Conservation (phyloP, 1,139 yeast genomes). For the Scheffersomyces segobiensis region DNA sequence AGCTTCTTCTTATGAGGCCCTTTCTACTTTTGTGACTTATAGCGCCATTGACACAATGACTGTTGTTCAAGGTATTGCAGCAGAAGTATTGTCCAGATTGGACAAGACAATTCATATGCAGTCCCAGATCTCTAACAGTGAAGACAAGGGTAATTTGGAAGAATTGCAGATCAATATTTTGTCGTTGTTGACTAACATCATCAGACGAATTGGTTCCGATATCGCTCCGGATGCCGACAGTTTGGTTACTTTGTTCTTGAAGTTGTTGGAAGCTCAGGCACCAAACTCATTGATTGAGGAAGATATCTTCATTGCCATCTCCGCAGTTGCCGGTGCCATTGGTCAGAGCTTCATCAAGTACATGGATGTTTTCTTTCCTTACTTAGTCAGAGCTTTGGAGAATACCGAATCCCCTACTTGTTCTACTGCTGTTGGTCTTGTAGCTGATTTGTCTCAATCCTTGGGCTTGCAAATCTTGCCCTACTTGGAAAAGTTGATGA, state of each 20-base stretch:
- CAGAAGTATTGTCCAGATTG: constrained; percentile 70
- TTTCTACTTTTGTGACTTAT: constrained; percentile 76
- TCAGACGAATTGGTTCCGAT: constrained; percentile 74
- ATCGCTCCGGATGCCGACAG: constrained; percentile 73
- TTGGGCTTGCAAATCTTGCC: constrained; percentile 72
- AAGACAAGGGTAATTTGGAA: constrained; percentile 76
- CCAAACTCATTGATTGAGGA: constrained; percentile 86
- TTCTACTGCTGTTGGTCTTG: constrained; percentile 87
- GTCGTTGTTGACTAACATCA: constrained; percentile 83
- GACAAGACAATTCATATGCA: constrained; percentile 62
- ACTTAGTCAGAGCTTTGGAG: constrained; percentile 70
- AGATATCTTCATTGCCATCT: constrained; percentile 87
- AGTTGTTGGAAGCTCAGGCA: constrained; percentile 59
- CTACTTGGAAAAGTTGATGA: constrained; percentile 81
- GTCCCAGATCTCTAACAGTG: constrained; percentile 56
- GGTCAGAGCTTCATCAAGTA: constrained; percentile 71
- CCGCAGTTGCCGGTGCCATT: constrained; percentile 82
- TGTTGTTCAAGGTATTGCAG: constrained; percentile 69
- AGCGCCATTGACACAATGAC: constrained; percentile 72
- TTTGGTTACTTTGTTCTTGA: constrained; percentile 81
- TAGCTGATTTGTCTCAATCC: constrained; percentile 96
- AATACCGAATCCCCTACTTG: constrained; percentile 84
- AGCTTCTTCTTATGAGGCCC: constrained; percentile 93
- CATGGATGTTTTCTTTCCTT: constrained; percentile 82
- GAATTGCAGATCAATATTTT: constrained; percentile 87